Conservation (phyloP, 345 rosid species). For the Carallia pectinifolia region DNA sequence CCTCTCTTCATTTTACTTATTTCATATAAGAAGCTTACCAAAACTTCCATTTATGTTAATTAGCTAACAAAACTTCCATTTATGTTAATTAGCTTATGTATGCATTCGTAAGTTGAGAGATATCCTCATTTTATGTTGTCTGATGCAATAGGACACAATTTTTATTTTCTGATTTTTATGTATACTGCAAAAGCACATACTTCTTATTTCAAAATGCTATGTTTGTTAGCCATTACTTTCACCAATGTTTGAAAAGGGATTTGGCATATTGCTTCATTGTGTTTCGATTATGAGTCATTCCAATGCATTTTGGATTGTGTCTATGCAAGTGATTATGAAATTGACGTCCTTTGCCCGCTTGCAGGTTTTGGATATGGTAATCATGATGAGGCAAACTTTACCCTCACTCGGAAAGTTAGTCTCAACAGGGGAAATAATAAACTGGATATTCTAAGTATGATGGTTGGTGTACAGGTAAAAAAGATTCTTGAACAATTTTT, state of each 20-base stretch:
- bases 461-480: conserved; percentile 60
- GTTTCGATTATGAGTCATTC: background rate
- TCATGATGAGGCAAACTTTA: conserved; percentile 50
- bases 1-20: background rate
- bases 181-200: too few species aligned
- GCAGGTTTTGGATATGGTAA: conserved; percentile 56
- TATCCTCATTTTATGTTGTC: too few species aligned
- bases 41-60: too few species aligned
- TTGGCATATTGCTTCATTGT: too few species aligned
- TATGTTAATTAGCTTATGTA: too few species aligned
- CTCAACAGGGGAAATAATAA: conserved; percentile 50
- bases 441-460: conserved; percentile 57
- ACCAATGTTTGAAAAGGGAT: too few species aligned
- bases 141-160: too few species aligned
- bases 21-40: background rate
- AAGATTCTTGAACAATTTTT: background rate
- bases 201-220: too few species aligned
- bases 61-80: too few species aligned
- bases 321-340: background rate
- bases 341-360: background rate
- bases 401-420: conserved; percentile 34
- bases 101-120: too few species aligned
- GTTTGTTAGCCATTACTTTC: too few species aligned
- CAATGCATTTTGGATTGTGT: background rate
- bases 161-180: too few species aligned